phyloP scores from a whole-genome alignment of 2,329 filamentous ascomycete species.

The Colletotrichum nymphaeae region DNA sequence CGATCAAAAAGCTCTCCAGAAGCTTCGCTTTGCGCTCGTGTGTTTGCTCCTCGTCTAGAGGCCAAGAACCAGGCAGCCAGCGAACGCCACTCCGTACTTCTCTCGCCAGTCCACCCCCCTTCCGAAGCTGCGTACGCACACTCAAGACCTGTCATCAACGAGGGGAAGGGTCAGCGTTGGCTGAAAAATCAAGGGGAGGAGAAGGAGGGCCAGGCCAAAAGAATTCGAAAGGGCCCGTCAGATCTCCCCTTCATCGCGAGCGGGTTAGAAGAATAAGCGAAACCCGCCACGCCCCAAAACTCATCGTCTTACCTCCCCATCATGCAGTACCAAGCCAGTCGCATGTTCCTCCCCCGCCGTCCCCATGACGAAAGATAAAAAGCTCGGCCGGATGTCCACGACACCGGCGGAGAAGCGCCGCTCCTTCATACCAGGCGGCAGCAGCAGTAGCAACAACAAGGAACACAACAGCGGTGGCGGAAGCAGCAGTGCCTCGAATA shows the following conservation, averaged over 20 bases:
- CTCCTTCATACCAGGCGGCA: slow-evolving; percentile 40
- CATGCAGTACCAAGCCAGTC: slow-evolving; percentile 31
- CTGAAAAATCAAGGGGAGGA: background rate
- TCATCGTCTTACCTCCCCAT: slow-evolving; percentile 14
- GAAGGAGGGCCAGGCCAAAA: background rate
- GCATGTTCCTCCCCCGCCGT: slow-evolving; percentile 21
- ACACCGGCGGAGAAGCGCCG: slow-evolving; percentile 59
- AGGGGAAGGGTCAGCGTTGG: background rate
- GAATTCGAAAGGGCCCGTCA: background rate
- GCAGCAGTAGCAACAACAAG: slow-evolving; percentile 38
- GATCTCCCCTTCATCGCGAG: background rate
- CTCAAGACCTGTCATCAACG: background rate
- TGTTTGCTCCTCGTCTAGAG: background rate
- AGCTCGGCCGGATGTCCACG: slow-evolving; percentile 34
- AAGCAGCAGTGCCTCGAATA: slow-evolving; percentile 40
- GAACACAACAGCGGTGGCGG: background rate
- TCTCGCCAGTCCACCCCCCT: background rate
- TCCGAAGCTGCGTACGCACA: background rate
- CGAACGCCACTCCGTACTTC: background rate
- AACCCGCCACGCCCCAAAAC: background rate
- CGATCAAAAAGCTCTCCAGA: background rate
- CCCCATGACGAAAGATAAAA: slow-evolving; percentile 38
- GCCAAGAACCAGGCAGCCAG: slow-evolving; percentile 9
- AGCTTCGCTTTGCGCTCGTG: background rate
- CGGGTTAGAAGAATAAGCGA: background rate